Base-by-base conservation (phyloP, 164 flowering plant species). In the Nelumbo lutea region DNA sequence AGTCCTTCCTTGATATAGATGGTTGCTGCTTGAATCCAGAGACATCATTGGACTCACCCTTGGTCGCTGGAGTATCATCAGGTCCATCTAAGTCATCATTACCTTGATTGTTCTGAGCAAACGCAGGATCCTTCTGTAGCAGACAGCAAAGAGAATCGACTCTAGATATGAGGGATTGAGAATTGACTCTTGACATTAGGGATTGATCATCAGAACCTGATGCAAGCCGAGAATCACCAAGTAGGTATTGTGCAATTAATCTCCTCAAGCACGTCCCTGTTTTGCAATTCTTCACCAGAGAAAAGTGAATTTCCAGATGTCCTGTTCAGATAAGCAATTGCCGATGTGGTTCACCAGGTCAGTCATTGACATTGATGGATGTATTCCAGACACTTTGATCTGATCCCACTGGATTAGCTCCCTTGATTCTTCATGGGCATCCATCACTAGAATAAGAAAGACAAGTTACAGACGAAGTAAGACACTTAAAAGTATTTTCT, bases 291-390 rank as follows among this genome's bases (percentile, higher is more conserved):
- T 60, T 79, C 80, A 13, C 63, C 84, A 5, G 82, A 56, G 38
- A 80, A 71, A 9, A 83, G 69, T 2, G 85, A 81, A 76, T 80
- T 80, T 27, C 84, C 83, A 7, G 87, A 75, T 5, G 77, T 82
- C 75, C 72, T 85, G 92, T 44, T 88, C 93, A 42, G 94, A 83
- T 60, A 89, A 75, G 69, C 88, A 78, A 57, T 79, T 62, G 64
- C 79, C 96, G 64, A 90, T 84, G 77, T 88, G 96, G 79, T 66
- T 85, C 80, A 88, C 79, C 57, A 90, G 82, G 76, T 90, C 96
- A 72, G 75, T 86, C 89, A 87, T 81, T 8, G 95, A 90, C 86
- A 90, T 89, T 42, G 96, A 85, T n/a, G 82, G 78, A n/a, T 65
- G 87, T 5, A 92, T 55, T 9, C 91, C 93, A 41, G 89, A 86